phyloP scores from a whole-genome alignment of 2,329 filamentous ascomycete genomes.

The Aspergillus texensis region DNA sequence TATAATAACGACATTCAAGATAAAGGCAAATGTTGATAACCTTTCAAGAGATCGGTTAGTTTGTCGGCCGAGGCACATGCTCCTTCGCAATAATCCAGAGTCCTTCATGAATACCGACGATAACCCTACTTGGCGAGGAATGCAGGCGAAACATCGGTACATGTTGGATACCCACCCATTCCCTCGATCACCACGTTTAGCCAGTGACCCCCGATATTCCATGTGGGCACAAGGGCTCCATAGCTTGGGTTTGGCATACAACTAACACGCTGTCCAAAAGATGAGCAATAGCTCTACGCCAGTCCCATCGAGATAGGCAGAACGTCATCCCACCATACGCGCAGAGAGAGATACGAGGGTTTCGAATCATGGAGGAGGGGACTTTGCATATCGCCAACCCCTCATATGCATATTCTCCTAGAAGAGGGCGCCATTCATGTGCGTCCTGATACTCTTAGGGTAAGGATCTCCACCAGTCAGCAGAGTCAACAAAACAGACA shows the following conservation, averaged over 20 bases:
- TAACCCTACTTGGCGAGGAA: neutral
- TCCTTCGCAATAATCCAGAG: neutral
- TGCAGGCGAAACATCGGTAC: neutral
- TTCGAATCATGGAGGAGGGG: neutral
- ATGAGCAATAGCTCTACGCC: neutral
- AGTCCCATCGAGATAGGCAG: no score
- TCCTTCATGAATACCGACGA: neutral
- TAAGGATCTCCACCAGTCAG: neutral
- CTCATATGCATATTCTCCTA: neutral
- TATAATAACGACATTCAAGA: neutral
- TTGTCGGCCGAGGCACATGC: neutral
- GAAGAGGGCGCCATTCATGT: neutral
- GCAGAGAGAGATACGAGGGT: neutral
- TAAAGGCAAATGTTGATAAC: neutral
- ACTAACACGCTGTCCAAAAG: neutral
- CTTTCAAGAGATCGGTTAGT: neutral
- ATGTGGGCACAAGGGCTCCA: neutral
- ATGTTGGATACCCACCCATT: neutral
- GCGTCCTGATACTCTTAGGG: neutral
- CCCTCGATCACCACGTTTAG: neutral
- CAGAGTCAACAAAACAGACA: neutral
- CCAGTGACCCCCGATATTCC: neutral
- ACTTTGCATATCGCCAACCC: neutral
- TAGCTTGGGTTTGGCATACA: neutral
- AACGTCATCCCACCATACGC: neutral